Conservation (phyloP, 495 filamentous ascomycete genomes). For the Parathielavia hyrcaniae region DNA sequence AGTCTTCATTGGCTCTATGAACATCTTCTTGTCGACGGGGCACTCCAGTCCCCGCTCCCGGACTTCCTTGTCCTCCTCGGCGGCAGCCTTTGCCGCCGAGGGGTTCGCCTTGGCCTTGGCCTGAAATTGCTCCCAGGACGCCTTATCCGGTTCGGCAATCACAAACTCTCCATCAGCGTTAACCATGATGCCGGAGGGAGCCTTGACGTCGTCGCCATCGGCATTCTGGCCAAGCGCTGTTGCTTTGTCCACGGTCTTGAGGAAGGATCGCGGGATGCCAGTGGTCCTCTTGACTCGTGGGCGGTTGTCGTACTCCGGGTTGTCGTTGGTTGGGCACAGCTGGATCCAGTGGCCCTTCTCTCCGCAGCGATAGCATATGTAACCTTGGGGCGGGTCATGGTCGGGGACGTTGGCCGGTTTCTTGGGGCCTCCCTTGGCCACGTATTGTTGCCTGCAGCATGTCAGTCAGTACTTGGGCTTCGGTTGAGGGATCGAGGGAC, state of each 20-base stretch:
- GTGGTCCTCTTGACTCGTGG: conserved; percentile 91
- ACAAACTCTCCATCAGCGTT: conserved; percentile 97
- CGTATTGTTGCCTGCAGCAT: conserved; percentile 46
- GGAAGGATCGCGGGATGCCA: conserved; percentile 86
- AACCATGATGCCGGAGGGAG: conserved; percentile 84
- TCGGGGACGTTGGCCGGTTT: conserved; percentile 74
- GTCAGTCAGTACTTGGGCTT: conserved; percentile 32
- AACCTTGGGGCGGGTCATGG: conserved; percentile 83
- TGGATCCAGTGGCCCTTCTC: conserved; percentile 99
- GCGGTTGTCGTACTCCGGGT: conserved; percentile 87
- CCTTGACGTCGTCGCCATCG: conserved; percentile 66
- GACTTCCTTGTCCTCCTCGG: conserved; percentile 64
- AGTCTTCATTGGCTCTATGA: conserved; percentile 95
- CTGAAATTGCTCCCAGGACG: conserved; percentile 93
- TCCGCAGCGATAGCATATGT: conserved; percentile 95
- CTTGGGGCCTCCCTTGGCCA: conserved; percentile 48
- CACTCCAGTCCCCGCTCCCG: conserved; percentile 85
- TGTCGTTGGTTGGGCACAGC: conserved; percentile 92
- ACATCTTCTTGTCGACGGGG: conserved; percentile 91
- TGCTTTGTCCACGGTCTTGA: conserved; percentile 90
- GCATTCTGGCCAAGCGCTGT: conserved; percentile 64
- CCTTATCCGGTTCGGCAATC: conserved; percentile 87
- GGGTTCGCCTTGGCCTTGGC: conserved; percentile 81
- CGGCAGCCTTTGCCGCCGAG: conserved; percentile 65
- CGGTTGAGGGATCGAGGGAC: conserved; percentile 32